phyloP scores from a whole-genome alignment of 352 stramenopile genomes.

The Peronosclerospora sorghi region DNA sequence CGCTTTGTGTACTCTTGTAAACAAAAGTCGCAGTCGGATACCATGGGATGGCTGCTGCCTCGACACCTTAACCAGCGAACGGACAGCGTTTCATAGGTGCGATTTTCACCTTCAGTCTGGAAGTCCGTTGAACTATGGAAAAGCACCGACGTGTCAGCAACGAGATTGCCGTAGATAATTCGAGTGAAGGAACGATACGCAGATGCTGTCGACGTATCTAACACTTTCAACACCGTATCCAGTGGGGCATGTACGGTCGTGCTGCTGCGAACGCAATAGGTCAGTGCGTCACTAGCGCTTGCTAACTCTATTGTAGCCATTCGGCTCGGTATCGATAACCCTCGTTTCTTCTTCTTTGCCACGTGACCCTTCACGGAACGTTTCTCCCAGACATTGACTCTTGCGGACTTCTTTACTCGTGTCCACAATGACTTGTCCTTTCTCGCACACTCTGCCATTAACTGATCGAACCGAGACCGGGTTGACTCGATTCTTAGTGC shows the following conservation, averaged over 20 bases:
- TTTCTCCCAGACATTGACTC: slow-evolving; percentile 48
- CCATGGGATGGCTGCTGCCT: slow-evolving; percentile 48
- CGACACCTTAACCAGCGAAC: slow-evolving; percentile 65
- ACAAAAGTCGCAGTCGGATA: slow-evolving; percentile 65
- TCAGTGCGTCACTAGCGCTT: slow-evolving; percentile 3
- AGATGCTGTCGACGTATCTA: slow-evolving; percentile 45
- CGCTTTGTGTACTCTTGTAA: slow-evolving; percentile 62
- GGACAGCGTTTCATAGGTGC: slow-evolving; percentile 33
- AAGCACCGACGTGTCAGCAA: slow-evolving; percentile 68
- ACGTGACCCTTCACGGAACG: slow-evolving; percentile 1
- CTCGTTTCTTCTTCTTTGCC: slow-evolving; percentile 11
- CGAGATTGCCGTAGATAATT: slow-evolving; percentile 60
- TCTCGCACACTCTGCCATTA: slow-evolving; percentile 26
- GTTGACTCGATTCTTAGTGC: slow-evolving; percentile 14
- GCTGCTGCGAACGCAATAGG: slow-evolving; percentile 48
- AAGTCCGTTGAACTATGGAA: slow-evolving; percentile 36
- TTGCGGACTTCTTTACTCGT: slow-evolving; percentile 22
- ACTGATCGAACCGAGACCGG: slow-evolving; percentile 13
- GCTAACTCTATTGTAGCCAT: not conserved
- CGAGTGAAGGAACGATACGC: slow-evolving; percentile 60
- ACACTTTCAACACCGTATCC: slow-evolving; percentile 40
- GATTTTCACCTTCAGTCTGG: not conserved
- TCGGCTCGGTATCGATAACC: not conserved
- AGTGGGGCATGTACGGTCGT: slow-evolving; percentile 43
- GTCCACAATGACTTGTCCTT: slow-evolving; percentile 13